phyloP scores from a whole-genome alignment of 1,284 basidiomycete genomes.

The Stygiomarasmius scandens region DNA sequence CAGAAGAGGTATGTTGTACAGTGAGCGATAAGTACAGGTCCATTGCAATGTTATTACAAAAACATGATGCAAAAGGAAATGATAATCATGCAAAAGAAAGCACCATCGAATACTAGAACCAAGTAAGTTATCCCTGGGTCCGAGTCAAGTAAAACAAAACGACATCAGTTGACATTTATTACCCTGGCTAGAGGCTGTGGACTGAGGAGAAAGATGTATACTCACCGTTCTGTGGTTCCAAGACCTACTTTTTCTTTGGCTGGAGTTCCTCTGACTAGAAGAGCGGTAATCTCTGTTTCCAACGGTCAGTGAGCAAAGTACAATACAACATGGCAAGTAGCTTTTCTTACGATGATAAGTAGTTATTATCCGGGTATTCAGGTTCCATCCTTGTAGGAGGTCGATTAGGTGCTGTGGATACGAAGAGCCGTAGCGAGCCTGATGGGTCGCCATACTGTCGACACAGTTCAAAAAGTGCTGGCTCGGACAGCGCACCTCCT shows the following conservation, averaged over 20 bases:
- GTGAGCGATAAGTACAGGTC: no score
- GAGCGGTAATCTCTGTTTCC: background rate
- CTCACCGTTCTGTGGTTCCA: background rate
- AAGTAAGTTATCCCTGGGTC: background rate
- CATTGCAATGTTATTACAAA: no score
- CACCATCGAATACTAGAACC: background rate
- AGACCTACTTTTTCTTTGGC: background rate
- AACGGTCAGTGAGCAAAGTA: background rate
- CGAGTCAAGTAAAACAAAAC: background rate
- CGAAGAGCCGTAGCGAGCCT: slow-evolving; percentile 73
- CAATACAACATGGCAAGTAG: background rate
- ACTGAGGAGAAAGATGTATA: background rate
- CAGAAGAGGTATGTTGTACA: no score
- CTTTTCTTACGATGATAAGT: slow-evolving; percentile 6
- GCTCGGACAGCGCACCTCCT: slow-evolving; percentile 59
- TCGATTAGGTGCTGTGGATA: slow-evolving; percentile 48
- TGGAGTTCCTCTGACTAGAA: background rate
- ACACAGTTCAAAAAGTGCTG: slow-evolving; percentile 65
- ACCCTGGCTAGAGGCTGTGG: background rate
- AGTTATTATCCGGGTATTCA: slow-evolving; percentile 14
- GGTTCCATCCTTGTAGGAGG: slow-evolving; percentile 27
- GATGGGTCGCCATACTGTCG: slow-evolving; percentile 61
- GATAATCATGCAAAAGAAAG: background rate
- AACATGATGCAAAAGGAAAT: background rate
- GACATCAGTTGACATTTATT: background rate